These are phyloP conservation scores for Trametes pubescens DNA, from an alignment of 1,284 basidiomycete genomes.

Conservation along the genomic window DNA sequence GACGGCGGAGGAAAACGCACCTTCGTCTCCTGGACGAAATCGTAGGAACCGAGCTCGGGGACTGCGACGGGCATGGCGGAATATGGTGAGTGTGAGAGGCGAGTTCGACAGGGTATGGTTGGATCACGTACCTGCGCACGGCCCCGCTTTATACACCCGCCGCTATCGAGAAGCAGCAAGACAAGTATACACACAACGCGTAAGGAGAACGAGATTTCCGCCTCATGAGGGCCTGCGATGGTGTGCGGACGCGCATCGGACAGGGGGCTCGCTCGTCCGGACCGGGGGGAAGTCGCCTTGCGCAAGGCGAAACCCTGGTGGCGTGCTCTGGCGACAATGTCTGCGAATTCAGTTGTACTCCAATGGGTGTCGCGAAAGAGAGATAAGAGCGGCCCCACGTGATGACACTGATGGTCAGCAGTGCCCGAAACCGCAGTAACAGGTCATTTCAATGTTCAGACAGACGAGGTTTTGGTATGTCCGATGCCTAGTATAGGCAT, in stretches of 20 bases:
- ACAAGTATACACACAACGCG: slow-evolving; percentile 13
- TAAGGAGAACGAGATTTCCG: slow-evolving; percentile 16
- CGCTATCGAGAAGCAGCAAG: slow-evolving; percentile 5
- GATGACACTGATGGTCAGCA: slow-evolving; percentile 6
- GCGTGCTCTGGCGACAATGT: slow-evolving; percentile 21
- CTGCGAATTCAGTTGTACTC: not conserved
- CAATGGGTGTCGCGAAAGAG: not conserved
- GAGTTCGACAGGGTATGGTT: not conserved
- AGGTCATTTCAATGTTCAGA: not conserved
- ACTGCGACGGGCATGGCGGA: slow-evolving; percentile 47
- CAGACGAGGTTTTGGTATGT: not conserved
- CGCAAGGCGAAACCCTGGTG: slow-evolving; percentile 3
- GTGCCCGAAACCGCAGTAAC: slow-evolving; percentile 3
- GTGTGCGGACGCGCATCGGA: slow-evolving; percentile 2
- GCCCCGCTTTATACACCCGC: slow-evolving; percentile 5
- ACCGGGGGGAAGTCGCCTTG: slow-evolving; percentile 4
- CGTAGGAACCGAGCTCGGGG: slow-evolving; percentile 53
- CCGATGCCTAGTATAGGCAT: not conserved
- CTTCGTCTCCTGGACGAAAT: slow-evolving; percentile 58
- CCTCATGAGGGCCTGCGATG: slow-evolving; percentile 16
- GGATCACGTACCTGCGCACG: not conserved
- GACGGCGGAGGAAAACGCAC: slow-evolving; percentile 32
- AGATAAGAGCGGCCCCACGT: slow-evolving; percentile 17
- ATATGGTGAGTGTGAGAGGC: not conserved
- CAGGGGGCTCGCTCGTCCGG: not conserved